Evolutionary conservation across 345 rosid species (phyloP).

Genomic region (Aurinia saxatilis): DNA sequence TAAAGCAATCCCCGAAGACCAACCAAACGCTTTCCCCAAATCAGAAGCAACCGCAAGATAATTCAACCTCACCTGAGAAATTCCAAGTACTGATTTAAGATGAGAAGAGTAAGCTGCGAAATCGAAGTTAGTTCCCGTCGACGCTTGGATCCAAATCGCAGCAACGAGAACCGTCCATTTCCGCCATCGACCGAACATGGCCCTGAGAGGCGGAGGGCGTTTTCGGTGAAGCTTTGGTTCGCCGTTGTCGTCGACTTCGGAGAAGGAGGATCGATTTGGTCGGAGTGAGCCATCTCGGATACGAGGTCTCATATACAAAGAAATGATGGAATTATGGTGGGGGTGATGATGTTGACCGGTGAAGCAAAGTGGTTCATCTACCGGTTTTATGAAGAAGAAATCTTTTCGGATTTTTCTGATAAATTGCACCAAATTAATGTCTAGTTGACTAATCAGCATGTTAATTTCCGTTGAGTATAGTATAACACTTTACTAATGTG

Average conservation of each 20-base stretch:
- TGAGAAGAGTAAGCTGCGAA: constrained; percentile 64
- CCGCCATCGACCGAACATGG: constrained; percentile 50
- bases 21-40: constrained; percentile 70
- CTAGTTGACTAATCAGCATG: no score
- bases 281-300: constrained; percentile 27
- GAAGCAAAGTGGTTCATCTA: constrained; percentile 10
- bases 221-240: constrained; percentile 22
- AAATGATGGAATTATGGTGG: not conserved
- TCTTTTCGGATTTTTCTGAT: not conserved
- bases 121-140: constrained; percentile 77
- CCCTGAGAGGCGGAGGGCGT: constrained; percentile 20
- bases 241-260: constrained; percentile 13
- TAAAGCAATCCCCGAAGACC: constrained; percentile 64
- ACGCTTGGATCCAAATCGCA: constrained; percentile 72
- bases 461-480: not conserved
- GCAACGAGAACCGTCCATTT: constrained; percentile 66
- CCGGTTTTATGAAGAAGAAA: not conserved
- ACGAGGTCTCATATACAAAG: constrained; percentile 31
- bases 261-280: constrained; percentile 9
- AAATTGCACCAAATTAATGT: no score
- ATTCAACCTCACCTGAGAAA: constrained; percentile 64
- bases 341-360: constrained; percentile 21
- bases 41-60: constrained; percentile 73
- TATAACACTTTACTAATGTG: no score
- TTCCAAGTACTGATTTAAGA: constrained; percentile 53